Percentiles rank a stretch among this genome's conserved stretches.
These are phyloP conservation scores for Calvatia gigantea DNA, from an alignment of 768 basidiomycete species.

Conservation along the genomic window DNA sequence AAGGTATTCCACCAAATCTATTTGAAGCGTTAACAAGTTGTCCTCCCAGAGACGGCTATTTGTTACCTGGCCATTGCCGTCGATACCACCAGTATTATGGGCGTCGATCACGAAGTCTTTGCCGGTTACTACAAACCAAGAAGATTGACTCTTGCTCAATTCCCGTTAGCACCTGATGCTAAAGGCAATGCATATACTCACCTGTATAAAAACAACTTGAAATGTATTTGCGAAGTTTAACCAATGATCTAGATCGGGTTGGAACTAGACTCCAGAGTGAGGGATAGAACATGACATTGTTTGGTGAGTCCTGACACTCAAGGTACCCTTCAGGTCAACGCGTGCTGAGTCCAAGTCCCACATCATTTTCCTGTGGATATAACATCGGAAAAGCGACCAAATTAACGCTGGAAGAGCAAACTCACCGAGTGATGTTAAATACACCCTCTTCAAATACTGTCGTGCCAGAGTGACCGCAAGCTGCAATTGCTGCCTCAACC, in stretches of 20 bases:
- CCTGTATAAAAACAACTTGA: conserved; percentile 61
- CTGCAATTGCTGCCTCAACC: conserved; percentile 46
- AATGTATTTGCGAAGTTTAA: conserved; percentile 51
- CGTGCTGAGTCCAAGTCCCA: conserved; percentile 44
- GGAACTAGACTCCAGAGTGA: conserved; percentile 35
- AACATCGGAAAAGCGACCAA: background rate
- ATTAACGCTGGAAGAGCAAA: background rate
- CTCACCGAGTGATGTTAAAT: conserved; percentile 50
- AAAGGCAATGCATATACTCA: conserved; percentile 15
- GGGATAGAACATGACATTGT: background rate
- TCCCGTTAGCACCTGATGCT: background rate
- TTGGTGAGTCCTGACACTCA: conserved; percentile 33
- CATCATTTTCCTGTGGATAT: conserved; percentile 43
- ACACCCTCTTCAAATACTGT: conserved; percentile 41
- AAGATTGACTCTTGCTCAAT: conserved; percentile 46
- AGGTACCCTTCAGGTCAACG: conserved; percentile 42
- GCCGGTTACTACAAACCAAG: conserved; percentile 62
- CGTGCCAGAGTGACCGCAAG: conserved; percentile 44
- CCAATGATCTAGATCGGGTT: conserved; percentile 54
- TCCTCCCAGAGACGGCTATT: too few relatives aligned
- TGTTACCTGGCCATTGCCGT: conserved; percentile 54
- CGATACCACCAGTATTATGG: conserved; percentile 51
- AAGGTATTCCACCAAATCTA: conserved; percentile 58
- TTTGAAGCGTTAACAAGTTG: background rate
- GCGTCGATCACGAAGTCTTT: conserved; percentile 53